Conservation (phyloP, 2,329 filamentous ascomycete genomes). For the Aphanocladium album region DNA sequence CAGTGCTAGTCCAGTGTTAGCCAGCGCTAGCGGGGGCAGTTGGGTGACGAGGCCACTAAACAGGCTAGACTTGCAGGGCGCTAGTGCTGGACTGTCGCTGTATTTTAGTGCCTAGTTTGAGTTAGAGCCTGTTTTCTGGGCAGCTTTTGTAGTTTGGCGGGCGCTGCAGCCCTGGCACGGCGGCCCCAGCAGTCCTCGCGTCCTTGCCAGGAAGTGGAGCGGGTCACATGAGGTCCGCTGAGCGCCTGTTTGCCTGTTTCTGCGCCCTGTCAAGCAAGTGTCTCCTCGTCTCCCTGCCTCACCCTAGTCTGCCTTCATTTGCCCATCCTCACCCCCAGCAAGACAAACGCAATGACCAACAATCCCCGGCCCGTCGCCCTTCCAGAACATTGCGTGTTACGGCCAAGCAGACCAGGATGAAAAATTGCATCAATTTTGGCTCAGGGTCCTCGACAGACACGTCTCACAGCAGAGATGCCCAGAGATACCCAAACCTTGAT, state of each 20-base stretch:
- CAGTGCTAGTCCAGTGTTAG: neutral
- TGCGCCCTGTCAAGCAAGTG: no score
- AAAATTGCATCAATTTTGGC: neutral
- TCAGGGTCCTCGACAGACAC: neutral
- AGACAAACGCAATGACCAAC: slow-evolving; percentile 5
- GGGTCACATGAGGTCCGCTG: neutral
- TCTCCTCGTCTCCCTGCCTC: neutral
- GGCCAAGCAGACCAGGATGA: neutral
- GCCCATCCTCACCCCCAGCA: neutral
- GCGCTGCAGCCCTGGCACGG: neutral
- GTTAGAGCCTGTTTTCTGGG: neutral
- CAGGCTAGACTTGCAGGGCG: slow-evolving; percentile 7
- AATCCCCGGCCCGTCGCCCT: neutral
- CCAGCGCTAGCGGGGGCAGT: neutral
- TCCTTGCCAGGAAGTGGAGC: no score
- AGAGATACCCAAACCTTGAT: neutral
- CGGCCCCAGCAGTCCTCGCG: neutral
- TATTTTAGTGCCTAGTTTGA: neutral
- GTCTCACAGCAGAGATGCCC: neutral
- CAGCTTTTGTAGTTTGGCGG: neutral
- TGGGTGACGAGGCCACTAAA: slow-evolving; percentile 1
- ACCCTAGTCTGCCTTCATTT: neutral
- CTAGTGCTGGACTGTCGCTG: neutral
- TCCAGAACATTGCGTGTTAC: neutral
- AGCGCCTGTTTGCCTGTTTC: no score